These are phyloP conservation scores for Hura crepitans DNA, from an alignment of 441 rosid species.

Conservation along the genomic window DNA sequence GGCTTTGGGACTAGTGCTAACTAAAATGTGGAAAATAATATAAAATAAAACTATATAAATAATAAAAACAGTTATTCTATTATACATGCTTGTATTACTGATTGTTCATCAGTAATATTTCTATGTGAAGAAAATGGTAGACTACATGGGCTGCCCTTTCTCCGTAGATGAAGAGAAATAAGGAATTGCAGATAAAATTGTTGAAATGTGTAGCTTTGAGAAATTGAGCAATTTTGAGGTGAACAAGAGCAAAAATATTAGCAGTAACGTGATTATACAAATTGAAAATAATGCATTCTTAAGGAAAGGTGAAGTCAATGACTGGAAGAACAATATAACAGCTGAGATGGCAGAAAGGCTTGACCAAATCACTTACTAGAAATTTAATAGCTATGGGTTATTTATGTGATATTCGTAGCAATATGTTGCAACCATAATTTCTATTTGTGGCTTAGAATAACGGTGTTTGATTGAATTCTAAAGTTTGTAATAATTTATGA, in stretches of 20 bases:
- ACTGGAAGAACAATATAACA: slow-evolving; percentile 22
- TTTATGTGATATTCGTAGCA: too few relatives aligned
- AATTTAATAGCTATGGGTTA: slow-evolving; percentile 6
- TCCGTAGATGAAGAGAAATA: not conserved
- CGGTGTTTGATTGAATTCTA: too few relatives aligned
- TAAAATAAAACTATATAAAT: too few relatives aligned
- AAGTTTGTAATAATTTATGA: too few relatives aligned
- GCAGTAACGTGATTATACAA: not conserved
- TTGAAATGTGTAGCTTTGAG: not conserved
- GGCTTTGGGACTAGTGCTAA: too few relatives aligned
- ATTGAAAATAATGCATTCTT: not conserved
- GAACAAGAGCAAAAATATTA: not conserved
- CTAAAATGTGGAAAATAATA: too few relatives aligned
- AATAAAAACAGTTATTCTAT: too few relatives aligned
- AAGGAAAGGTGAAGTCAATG: slow-evolving; percentile 11
- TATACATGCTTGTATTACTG: too few relatives aligned
- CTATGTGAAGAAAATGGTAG: too few relatives aligned
- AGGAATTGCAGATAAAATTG: not conserved
- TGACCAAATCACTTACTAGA: slow-evolving; percentile 9
- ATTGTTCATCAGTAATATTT: too few relatives aligned
- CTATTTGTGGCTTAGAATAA: too few relatives aligned
- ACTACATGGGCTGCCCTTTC: not conserved
- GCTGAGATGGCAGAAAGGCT: slow-evolving; percentile 13
- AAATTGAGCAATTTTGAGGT: not conserved
- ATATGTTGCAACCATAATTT: too few relatives aligned